Evolutionary conservation across 352 stramenopile genomes (phyloP).

Genomic region (Elongisporangium senticosum): DNA sequence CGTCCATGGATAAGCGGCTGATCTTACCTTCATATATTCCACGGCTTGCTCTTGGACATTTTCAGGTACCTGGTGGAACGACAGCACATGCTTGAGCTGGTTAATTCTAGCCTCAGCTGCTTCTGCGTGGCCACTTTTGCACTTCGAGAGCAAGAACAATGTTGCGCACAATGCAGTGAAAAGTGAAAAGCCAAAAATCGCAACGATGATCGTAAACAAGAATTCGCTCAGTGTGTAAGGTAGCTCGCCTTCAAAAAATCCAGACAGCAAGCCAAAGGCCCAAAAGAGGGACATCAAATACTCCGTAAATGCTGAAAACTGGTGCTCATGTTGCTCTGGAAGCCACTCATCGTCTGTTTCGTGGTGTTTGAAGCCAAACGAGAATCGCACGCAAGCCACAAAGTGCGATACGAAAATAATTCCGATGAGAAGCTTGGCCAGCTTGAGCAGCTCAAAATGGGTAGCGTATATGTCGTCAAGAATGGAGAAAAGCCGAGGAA

Average conservation of each 20-base stretch:
- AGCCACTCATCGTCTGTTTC: constrained; percentile 46
- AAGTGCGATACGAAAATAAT: constrained; percentile 52
- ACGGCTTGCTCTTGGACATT: constrained; percentile 50
- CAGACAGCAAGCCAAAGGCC: constrained; percentile 58
- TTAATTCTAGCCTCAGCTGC: constrained; percentile 59
- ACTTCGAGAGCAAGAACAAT: constrained; percentile 80
- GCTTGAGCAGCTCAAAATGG: constrained; percentile 47
- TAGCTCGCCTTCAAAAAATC: constrained; percentile 65
- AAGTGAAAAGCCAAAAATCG: constrained; percentile 56
- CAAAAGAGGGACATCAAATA: constrained; percentile 62
- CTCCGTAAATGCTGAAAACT: neutral
- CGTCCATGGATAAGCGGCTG: neutral
- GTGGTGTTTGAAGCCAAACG: constrained; percentile 47
- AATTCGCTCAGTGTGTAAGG: constrained; percentile 42
- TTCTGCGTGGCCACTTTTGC: constrained; percentile 57
- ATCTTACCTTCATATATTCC: constrained; percentile 51
- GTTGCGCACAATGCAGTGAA: constrained; percentile 67
- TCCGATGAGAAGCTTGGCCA: constrained; percentile 39
- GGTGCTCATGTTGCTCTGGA: constrained; percentile 14
- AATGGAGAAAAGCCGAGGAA: constrained; percentile 39
- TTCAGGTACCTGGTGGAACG: constrained; percentile 57
- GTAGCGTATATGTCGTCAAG: constrained; percentile 62
- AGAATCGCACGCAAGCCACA: constrained; percentile 49
- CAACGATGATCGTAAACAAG: constrained; percentile 63
- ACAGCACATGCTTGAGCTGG: constrained; percentile 65